Evolutionary conservation across 371 early-diverging fungal species (phyloP).

Genomic region (Rhizopus arrhizus): DNA sequence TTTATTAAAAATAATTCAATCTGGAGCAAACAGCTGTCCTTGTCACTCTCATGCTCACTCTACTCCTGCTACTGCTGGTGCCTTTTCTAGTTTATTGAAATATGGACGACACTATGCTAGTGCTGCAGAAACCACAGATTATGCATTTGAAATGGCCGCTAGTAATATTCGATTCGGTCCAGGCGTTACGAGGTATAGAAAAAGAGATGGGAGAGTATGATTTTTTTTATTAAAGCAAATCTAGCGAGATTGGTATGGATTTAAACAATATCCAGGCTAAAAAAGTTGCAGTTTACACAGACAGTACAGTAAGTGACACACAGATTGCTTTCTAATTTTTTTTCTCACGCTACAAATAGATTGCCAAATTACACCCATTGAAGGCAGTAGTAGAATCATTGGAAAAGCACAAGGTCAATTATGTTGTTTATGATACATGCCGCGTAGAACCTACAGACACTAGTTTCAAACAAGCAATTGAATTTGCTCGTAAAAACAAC

Average conservation of each 20-base stretch:
- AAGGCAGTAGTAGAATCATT: constrained; percentile 80
- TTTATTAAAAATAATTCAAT: constrained; percentile 47
- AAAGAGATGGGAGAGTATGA: not conserved
- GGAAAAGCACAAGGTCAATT: constrained; percentile 69
- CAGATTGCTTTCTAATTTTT: constrained; percentile 3
- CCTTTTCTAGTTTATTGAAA: constrained; percentile 43
- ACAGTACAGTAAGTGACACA: constrained; percentile 63
- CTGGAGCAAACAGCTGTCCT: constrained; percentile 52
- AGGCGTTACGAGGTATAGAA: constrained; percentile 74
- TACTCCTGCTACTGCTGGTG: constrained; percentile 31
- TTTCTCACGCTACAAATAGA: constrained; percentile 30
- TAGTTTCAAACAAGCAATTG: constrained; percentile 78
- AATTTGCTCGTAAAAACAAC: constrained; percentile 70
- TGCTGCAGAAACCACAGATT: constrained; percentile 60
- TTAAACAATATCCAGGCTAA: constrained; percentile 75
- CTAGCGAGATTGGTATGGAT: constrained; percentile 86
- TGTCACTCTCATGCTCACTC: constrained; percentile 59
- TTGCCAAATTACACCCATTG: constrained; percentile 74
- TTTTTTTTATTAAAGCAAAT: not conserved
- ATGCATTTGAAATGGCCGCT: constrained; percentile 90
- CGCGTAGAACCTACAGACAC: constrained; percentile 86
- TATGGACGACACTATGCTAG: constrained; percentile 55
- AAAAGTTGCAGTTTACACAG: constrained; percentile 87
- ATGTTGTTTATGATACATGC: constrained; percentile 76
- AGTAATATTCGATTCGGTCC: constrained; percentile 87